Percentiles rank a stretch among this genome's conserved stretches.
phyloP scores from a whole-genome alignment of 495 filamentous ascomycete genomes.

The Hyaloscypha bicolor region DNA sequence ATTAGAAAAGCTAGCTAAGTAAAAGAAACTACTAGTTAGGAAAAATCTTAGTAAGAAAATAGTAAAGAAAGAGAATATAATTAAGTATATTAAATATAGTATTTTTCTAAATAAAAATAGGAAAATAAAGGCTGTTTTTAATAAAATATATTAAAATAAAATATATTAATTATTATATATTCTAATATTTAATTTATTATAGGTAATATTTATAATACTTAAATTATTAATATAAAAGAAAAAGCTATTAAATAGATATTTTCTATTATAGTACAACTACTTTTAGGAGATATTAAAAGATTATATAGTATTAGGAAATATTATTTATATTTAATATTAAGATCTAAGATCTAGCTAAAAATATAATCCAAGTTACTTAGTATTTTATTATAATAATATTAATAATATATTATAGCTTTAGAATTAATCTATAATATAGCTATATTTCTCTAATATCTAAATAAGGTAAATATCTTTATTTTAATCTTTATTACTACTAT shows the following conservation, averaged over 20 bases:
- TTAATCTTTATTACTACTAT: too few relatives aligned
- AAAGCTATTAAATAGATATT: slow-evolving; percentile 35
- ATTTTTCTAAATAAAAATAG: slow-evolving; percentile 97
- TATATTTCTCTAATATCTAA: too few relatives aligned
- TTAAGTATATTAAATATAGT: slow-evolving; percentile 98
- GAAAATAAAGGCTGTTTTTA: slow-evolving; percentile 98
- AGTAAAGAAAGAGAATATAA: slow-evolving; percentile 91
- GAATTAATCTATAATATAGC: too few relatives aligned
- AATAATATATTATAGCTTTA: neutral
- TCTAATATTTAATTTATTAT: slow-evolving; percentile 4
- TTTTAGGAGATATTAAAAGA: too few relatives aligned
- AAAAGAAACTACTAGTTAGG: slow-evolving; percentile 89
- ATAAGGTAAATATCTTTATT: too few relatives aligned
- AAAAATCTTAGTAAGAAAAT: slow-evolving; percentile 93
- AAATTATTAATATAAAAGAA: slow-evolving; percentile 79
- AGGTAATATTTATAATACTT: slow-evolving; percentile 90
- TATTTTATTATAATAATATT: too few relatives aligned
- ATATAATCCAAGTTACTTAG: too few relatives aligned
- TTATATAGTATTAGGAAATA: too few relatives aligned
- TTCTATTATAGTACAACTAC: too few relatives aligned
- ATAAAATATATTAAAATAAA: slow-evolving; percentile 68
- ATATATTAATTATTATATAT: neutral
- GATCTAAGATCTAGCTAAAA: too few relatives aligned
- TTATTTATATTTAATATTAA: too few relatives aligned
- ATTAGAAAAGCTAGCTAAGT: slow-evolving; percentile 86